Evolutionary conservation across 2,329 filamentous ascomycete species (phyloP).

Genomic region (Plectosphaerella sp.): DNA sequence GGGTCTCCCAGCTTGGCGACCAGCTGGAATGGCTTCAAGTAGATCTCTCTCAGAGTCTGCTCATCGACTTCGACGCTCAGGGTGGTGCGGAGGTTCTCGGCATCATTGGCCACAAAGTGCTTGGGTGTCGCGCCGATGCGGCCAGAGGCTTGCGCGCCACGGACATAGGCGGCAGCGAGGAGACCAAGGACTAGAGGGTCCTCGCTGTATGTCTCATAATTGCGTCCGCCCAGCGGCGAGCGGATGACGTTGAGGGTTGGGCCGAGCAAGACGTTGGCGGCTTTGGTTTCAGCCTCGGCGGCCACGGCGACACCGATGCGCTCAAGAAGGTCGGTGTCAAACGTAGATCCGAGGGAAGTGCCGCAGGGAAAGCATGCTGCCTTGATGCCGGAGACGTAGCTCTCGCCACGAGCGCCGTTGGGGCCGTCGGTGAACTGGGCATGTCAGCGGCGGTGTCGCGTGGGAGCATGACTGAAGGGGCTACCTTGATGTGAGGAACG

Average conservation of each 20-base stretch:
- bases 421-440: not conserved
- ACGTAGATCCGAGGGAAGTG: not conserved
- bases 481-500: constrained; percentile 6
- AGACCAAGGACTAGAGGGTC: constrained; percentile 34
- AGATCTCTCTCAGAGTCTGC: constrained; percentile 39
- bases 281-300: constrained; percentile 30
- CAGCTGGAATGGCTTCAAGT: constrained; percentile 53
- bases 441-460: not conserved
- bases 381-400: not conserved
- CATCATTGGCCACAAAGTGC: constrained; percentile 26
- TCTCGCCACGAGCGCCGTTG: not conserved
- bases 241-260: constrained; percentile 61
- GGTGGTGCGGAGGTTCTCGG: constrained; percentile 21
- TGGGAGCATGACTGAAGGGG: not conserved
- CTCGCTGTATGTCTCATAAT: constrained; percentile 62
- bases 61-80: constrained; percentile 24
- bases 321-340: not conserved
- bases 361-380: not conserved
- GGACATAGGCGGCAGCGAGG: constrained; percentile 20
- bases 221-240: constrained; percentile 56
- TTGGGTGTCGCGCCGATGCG: not conserved
- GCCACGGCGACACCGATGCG: not conserved
- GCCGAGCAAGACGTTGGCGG: constrained; percentile 53
- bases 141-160: not conserved
- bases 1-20: constrained; percentile 17